Conservation (phyloP, 1,139 yeast species). For the Taphrina wiesneri region DNA sequence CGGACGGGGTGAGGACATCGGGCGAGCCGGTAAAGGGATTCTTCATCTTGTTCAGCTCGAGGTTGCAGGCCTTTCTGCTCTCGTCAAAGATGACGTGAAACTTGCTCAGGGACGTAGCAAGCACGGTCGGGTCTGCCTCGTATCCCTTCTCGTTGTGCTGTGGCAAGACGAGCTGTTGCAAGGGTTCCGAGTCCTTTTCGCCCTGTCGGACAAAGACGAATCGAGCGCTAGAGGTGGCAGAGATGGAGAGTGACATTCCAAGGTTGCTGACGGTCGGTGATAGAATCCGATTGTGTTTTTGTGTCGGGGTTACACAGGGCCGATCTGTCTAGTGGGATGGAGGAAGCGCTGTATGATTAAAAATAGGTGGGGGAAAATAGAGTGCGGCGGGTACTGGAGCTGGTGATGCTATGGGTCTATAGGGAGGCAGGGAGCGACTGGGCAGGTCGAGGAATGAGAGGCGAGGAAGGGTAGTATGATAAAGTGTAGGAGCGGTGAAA, state of each 20-base stretch:
- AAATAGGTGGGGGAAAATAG: no score
- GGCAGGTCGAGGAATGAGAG: no score
- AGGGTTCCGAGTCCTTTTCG: background rate
- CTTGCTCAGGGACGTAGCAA: background rate
- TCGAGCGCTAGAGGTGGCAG: background rate
- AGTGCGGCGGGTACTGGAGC: no score
- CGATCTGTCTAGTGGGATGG: no score
- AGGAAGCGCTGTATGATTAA: no score
- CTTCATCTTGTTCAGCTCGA: background rate
- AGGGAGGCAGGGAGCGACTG: no score
- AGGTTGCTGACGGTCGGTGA: no score
- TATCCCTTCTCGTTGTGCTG: background rate
- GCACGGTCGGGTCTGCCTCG: background rate
- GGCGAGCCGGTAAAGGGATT: conserved; percentile 7
- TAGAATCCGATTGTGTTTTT: no score
- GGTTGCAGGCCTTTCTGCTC: conserved; percentile 1
- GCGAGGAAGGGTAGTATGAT: no score
- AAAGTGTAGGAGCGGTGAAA: no score
- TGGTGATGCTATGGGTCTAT: no score
- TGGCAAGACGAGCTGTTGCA: conserved; percentile 1
- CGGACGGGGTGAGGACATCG: conserved; percentile 4
- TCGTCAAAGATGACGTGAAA: conserved; percentile 22
- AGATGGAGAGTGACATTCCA: conserved; percentile 8
- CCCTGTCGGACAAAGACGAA: conserved; percentile 9
- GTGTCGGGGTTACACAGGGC: background rate